Base-by-base conservation (phyloP, 1,284 basidiomycete genomes). In the Vanrija sp. region DNA sequence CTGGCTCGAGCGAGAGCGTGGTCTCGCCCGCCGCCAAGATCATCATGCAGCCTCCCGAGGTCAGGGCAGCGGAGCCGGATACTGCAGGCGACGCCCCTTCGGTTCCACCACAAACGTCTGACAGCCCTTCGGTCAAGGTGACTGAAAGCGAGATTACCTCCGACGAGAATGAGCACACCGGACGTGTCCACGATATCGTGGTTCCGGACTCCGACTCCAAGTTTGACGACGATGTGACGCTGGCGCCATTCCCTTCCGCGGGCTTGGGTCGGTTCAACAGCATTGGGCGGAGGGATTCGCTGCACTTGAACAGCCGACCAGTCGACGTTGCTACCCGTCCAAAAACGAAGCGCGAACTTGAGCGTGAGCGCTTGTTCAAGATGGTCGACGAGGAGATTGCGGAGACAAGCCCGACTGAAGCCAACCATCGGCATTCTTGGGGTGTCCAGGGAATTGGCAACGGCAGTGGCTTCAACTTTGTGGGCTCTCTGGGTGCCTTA, bases 291-390 rank as follows among this genome's bases (percentile, higher is more conserved):
- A 47, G 66, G 20, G 69, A 72, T 35, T 64, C 62, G 22, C 52
- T 73, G 9, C 50, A 54, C 9, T 56, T 56, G 6, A 49, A 52
- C 12, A 27, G 27, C 12, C 45, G 51, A 8, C 41, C 47, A 4
- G 23, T 31, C 1, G 36, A 44, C 14, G 6, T 19, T 19, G 36
- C 41, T 1, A 63, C 63, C 1, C 55, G 63, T 5, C 45, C 57
- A 20, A 73, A 71, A 57, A 73, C 69, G 7, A 72, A 72, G 57
- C 63, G 73, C 16, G 75, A 76, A 51, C 61, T 67, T 20, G 72
- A 75, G 57, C 55, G 75, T 15, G 73, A 76, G 45, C 61, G 66
- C 37, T 53, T 76, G 44, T 72, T 76, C 59, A 64, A 62, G 22
- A 60, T 69, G 62, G 66, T 73, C 12, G 71, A 69, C 37, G 67